Evolutionary conservation across 164 flowering plant species (phyloP).

Genomic region (Platanus orientalis): DNA sequence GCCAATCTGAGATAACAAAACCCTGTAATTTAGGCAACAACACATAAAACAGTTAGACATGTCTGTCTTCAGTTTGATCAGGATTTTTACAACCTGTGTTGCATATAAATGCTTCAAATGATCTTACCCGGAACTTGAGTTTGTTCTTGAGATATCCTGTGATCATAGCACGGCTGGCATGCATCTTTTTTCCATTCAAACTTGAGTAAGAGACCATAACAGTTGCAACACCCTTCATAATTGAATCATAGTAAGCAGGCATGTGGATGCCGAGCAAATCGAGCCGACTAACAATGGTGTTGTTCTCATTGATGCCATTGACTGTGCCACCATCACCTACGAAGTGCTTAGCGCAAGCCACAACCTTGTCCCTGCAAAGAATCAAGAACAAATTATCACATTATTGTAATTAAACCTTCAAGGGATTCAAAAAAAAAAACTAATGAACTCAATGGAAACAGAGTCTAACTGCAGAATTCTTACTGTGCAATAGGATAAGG

Average conservation of each 20-base stretch:
- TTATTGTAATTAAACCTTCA: too few relatives aligned
- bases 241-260: slow-evolving; percentile 54
- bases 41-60: not conserved
- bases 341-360: slow-evolving; percentile 69
- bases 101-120: not conserved
- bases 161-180: slow-evolving; percentile 44
- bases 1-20: slow-evolving; percentile 27
- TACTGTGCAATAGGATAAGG: too few relatives aligned
- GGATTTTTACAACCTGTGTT: too few relatives aligned
- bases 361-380: slow-evolving; percentile 47
- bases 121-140: slow-evolving; percentile 45
- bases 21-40: slow-evolving; percentile 12
- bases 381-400: too few relatives aligned
- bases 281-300: slow-evolving; percentile 44
- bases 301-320: slow-evolving; percentile 52
- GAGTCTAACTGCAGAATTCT: too few relatives aligned
- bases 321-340: slow-evolving; percentile 74
- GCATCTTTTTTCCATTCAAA: slow-evolving; percentile 64
- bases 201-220: slow-evolving; percentile 65
- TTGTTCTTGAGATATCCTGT: slow-evolving; percentile 45
- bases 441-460: too few relatives aligned
- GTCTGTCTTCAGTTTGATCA: too few relatives aligned
- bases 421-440: too few relatives aligned
- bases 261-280: slow-evolving; percentile 54
- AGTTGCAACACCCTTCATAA: slow-evolving; percentile 58